Percentiles rank a stretch among this genome's conserved stretches.
phyloP scores from a whole-genome alignment of 2,329 filamentous ascomycete species.

The Dothiorella sarmentorum region DNA sequence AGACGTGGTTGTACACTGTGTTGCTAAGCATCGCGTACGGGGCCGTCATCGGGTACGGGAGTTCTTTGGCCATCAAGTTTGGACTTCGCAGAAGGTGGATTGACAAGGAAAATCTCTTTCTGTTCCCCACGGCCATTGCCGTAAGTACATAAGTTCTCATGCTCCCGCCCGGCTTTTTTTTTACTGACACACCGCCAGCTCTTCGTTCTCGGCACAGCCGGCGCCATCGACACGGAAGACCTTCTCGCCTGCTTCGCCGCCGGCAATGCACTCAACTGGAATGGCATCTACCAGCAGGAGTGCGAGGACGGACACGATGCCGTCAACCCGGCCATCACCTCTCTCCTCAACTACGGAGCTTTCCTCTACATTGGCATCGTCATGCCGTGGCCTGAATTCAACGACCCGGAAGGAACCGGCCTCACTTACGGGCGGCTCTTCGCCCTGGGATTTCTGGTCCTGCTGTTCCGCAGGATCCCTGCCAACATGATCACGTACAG shows the following conservation, averaged over 20 bases:
- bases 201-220: slow-evolving; percentile 57
- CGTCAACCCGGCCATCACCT: slow-evolving; percentile 57
- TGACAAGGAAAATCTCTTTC: neutral
- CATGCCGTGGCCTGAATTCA: slow-evolving; percentile 56
- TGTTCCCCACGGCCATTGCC: neutral
- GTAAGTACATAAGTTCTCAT: neutral
- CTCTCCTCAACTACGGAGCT: slow-evolving; percentile 57
- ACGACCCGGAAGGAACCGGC: slow-evolving; percentile 51
- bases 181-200: slow-evolving; percentile 36
- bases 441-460: slow-evolving; percentile 50
- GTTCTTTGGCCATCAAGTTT: slow-evolving; percentile 47
- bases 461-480: slow-evolving; percentile 56
- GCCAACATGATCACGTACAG: slow-evolving; percentile 54
- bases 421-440: slow-evolving; percentile 52
- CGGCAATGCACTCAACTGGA: slow-evolving; percentile 60
- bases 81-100: slow-evolving; percentile 27
- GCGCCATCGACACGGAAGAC: slow-evolving; percentile 57
- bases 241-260: slow-evolving; percentile 60
- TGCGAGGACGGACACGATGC: slow-evolving; percentile 56
- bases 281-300: slow-evolving; percentile 57
- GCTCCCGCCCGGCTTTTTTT: too few species aligned
- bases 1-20: slow-evolving; percentile 60
- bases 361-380: slow-evolving; percentile 59
- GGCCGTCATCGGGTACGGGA: slow-evolving; percentile 47
- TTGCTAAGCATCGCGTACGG: slow-evolving; percentile 54